phyloP scores from a whole-genome alignment of 108 stramenopile species.

The Seminavis robusta region DNA sequence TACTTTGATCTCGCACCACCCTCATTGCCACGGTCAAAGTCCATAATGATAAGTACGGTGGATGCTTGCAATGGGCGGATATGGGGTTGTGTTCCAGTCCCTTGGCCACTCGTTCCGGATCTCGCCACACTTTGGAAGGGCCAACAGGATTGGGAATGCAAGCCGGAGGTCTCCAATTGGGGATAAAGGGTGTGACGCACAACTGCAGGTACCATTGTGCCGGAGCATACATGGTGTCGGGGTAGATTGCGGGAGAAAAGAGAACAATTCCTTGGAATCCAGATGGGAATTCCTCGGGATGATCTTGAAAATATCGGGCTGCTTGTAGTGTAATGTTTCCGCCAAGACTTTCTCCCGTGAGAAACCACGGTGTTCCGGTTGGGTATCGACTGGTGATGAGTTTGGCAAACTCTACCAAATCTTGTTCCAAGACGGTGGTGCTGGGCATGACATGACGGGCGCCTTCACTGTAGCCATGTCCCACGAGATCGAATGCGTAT shows the following conservation, averaged over 20 bases:
- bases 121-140: constrained; percentile 44
- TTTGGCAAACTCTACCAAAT: constrained; percentile 23
- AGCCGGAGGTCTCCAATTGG: constrained; percentile 41
- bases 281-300: constrained; percentile 12
- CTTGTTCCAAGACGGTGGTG: constrained; percentile 18
- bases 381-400: constrained; percentile 16
- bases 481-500: constrained; percentile 26
- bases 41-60: constrained; percentile 30
- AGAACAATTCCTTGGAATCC: constrained; percentile 25
- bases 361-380: constrained; percentile 19
- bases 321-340: constrained; percentile 23
- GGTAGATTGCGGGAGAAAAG: constrained; percentile 33
- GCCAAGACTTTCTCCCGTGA: constrained; percentile 39
- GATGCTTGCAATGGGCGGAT: constrained; percentile 19
- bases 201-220: constrained; percentile 28
- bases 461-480: constrained; percentile 46
- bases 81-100: no score
- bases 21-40: constrained; percentile 33
- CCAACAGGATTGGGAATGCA: constrained; percentile 62
- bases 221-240: no score
- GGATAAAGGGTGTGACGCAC: constrained; percentile 29
- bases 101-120: constrained; percentile 13
- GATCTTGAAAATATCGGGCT: constrained; percentile 23
- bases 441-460: constrained; percentile 22
- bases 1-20: constrained; percentile 25